phyloP scores from a whole-genome alignment of 176 grass and related monocot species.

The Hyparrhenia diplandra region DNA sequence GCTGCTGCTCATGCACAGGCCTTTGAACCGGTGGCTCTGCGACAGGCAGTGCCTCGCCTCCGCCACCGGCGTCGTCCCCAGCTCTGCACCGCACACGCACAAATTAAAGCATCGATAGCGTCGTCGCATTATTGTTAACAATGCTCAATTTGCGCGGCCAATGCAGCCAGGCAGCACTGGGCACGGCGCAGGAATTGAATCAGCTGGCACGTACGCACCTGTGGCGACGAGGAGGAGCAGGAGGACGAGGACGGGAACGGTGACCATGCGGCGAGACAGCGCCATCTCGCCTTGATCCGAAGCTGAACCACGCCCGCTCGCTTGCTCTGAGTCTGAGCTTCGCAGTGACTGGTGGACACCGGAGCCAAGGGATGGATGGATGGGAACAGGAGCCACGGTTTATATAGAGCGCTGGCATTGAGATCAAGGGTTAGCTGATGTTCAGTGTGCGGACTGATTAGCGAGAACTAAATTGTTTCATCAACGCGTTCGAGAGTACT shows the following conservation, averaged over 20 bases:
- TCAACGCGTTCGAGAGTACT: too few species aligned
- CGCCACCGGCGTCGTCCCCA: constrained; percentile 37
- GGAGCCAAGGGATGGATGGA: neutral
- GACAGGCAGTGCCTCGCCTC: constrained; percentile 70
- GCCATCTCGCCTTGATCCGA: constrained; percentile 17
- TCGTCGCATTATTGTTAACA: too few species aligned
- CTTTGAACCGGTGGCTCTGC: constrained; percentile 72
- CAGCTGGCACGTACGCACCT: too few species aligned
- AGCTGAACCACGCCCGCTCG: too few species aligned
- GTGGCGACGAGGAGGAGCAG: constrained; percentile 56
- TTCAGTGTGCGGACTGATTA: neutral
- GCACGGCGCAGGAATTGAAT: too few species aligned
- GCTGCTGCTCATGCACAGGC: constrained; percentile 39
- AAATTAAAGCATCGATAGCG: too few species aligned
- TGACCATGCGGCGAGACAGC: constrained; percentile 34
- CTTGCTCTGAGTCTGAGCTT: too few species aligned
- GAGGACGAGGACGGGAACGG: constrained; percentile 34
- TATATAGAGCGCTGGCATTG: constrained; percentile 13
- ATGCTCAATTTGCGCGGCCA: too few species aligned
- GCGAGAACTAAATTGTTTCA: neutral
- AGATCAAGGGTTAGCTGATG: neutral
- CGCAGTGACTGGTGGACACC: too few species aligned
- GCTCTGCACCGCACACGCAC: constrained; percentile 22
- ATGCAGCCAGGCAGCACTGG: neutral
- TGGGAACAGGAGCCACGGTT: neutral